phyloP scores from a whole-genome alignment of 768 basidiomycete genomes.

The Kwoniella sp. region DNA sequence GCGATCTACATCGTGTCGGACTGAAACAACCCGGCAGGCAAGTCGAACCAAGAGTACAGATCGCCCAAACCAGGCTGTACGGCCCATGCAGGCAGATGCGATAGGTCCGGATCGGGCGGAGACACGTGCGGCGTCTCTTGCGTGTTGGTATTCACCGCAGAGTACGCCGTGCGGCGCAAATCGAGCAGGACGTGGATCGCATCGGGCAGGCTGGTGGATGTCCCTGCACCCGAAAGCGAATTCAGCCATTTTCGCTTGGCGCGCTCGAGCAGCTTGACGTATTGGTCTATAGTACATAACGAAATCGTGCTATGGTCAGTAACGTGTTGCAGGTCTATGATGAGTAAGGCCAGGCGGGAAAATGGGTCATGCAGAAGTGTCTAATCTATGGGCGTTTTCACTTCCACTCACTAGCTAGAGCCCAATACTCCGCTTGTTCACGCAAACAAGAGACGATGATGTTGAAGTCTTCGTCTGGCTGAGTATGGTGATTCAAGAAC shows the following conservation, averaged over 20 bases:
- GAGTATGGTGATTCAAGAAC: slow-evolving; percentile 37
- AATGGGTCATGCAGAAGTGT: not conserved
- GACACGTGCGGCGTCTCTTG: slow-evolving; percentile 49
- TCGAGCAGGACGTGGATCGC: slow-evolving; percentile 54
- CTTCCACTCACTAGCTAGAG: slow-evolving; percentile 46
- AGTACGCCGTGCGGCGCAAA: slow-evolving; percentile 50
- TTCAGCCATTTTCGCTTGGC: slow-evolving; percentile 51
- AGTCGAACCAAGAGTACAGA: slow-evolving; percentile 53
- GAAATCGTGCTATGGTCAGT: not conserved
- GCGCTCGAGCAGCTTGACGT: slow-evolving; percentile 50
- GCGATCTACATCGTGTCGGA: slow-evolving; percentile 19
- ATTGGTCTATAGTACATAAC: slow-evolving; percentile 35
- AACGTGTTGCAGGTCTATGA: no score
- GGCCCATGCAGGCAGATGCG: slow-evolving; percentile 46
- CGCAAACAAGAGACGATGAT: slow-evolving; percentile 38
- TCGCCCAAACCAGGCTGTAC: slow-evolving; percentile 48
- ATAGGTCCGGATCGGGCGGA: slow-evolving; percentile 39
- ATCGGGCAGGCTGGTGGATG: slow-evolving; percentile 41
- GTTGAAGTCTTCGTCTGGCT: slow-evolving; percentile 49
- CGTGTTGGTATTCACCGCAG: slow-evolving; percentile 40
- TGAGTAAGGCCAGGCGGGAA: no score
- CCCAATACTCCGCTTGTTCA: slow-evolving; percentile 48
- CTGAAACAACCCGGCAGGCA: slow-evolving; percentile 44
- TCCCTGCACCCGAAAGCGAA: slow-evolving; percentile 18
- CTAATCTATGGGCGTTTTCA: not conserved